Evolutionary conservation across 2,329 filamentous ascomycete genomes (phyloP), one percentile per base, ranked within the genome.

Genomic region (Diplodia intermedia): DNA sequence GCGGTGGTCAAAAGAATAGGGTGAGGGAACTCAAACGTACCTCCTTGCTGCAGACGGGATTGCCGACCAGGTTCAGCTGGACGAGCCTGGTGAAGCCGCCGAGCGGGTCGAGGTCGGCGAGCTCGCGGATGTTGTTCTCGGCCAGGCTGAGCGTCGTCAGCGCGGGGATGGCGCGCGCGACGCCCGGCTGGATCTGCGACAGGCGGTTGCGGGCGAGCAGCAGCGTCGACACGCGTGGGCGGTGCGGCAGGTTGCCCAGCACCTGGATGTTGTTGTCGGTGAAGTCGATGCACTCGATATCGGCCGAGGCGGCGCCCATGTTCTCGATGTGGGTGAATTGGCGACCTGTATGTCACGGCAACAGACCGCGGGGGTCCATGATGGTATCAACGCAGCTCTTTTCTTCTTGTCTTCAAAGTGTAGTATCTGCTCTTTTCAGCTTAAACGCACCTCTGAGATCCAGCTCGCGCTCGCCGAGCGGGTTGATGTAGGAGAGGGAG

Each of bases 311-410:
- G 95, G 93, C 92, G 85, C 95, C 95, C 83, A 99, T 83, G 82
- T 99, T 99, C 86, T 99, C 95, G 84, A 99, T 97, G 70, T 91
- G 88, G 76, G 94, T 93, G 80, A 99, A 98, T 84, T 96, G 94
- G 84, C 98, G 94, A 84, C 95, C 95, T 99, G 88, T 85, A 89
- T 69, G 18, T 72, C 74, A 70, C 73, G 73, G 53, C 70, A 76
- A 81, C 31, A 56, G 79, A 83, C 83, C 82, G 47, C 31, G 33
- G 33, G 79, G n/a, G 43, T 47, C 23, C 43, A 47, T 81, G 84
- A 86, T 79, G 86, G 88, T 91, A 94, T 96, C 90, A 95, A 94
- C 88, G 88, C 86, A 92, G 91, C 87, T 89, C 89, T 75, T 84
- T 50, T 63, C 43, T 65, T 50, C 29, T 33, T 31, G 23, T 26